Conservation (phyloP, 2,329 filamentous ascomycete species). For the Beauveria brongniartii region DNA sequence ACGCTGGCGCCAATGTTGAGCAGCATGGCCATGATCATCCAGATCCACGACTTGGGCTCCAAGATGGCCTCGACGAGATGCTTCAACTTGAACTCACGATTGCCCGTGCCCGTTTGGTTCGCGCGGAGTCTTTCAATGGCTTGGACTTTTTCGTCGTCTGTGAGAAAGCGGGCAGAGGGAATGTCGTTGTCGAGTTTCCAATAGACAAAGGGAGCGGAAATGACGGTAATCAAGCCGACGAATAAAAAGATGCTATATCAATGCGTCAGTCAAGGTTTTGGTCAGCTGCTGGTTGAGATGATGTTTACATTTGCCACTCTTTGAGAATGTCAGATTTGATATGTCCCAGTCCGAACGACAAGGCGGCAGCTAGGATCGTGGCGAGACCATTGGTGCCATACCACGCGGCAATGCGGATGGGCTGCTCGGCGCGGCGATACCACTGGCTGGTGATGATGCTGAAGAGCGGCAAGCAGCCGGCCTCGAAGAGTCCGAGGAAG, state of each 20-base stretch:
- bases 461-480: conserved; percentile 41
- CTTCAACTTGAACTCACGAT: conserved; percentile 58
- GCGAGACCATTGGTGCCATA: conserved; percentile 54
- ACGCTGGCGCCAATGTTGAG: conserved; percentile 58
- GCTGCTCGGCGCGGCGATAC: conserved; percentile 48
- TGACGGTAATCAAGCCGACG: conserved; percentile 51
- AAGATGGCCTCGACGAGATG: conserved; percentile 49
- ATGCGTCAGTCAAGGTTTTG: background rate
- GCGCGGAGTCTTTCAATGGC: conserved; percentile 63
- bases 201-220: conserved; percentile 50
- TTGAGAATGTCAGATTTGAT: conserved; percentile 26
- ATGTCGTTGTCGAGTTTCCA: conserved; percentile 54
- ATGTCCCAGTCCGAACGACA: conserved; percentile 50
- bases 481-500: conserved; percentile 41
- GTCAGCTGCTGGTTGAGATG: too few relatives aligned
- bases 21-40: conserved; percentile 50
- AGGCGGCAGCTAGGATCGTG: conserved; percentile 46
- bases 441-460: conserved; percentile 40
- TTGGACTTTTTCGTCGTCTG: conserved; percentile 55
- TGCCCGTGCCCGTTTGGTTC: conserved; percentile 70
- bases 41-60: conserved; percentile 49
- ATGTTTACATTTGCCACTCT: conserved; percentile 14
- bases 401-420: conserved; percentile 56
- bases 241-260: conserved; percentile 45
- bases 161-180: conserved; percentile 47